These are phyloP conservation scores for Mycena amicta DNA, from an alignment of 768 basidiomycete species.

Conservation along the genomic window DNA sequence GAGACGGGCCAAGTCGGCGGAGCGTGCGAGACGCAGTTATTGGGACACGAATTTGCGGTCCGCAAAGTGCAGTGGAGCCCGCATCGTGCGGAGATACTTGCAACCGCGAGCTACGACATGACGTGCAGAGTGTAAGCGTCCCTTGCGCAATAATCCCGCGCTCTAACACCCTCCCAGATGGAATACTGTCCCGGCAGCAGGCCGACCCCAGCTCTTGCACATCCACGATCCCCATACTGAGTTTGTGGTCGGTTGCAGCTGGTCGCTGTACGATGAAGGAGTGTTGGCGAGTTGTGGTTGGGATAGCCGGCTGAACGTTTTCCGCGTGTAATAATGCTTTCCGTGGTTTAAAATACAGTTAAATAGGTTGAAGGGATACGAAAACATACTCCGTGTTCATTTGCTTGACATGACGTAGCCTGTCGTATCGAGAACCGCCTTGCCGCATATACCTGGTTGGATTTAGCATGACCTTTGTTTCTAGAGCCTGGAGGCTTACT, in stretches of 20 bases:
- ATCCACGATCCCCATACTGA: slow-evolving; percentile 92
- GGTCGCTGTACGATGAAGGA: slow-evolving; percentile 92
- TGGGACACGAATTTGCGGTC: slow-evolving; percentile 90
- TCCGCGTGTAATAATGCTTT: slow-evolving; percentile 46
- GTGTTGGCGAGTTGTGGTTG: slow-evolving; percentile 88
- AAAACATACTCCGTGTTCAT: slow-evolving; percentile 38
- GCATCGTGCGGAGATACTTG: slow-evolving; percentile 69
- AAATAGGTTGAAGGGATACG: slow-evolving; percentile 8
- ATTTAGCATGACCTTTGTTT: background rate
- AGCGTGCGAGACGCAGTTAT: slow-evolving; percentile 65
- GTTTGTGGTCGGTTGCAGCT: slow-evolving; percentile 89
- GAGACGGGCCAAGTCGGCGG: slow-evolving; percentile 66
- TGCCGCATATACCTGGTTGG: slow-evolving; percentile 70
- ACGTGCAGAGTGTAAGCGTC: slow-evolving; percentile 80
- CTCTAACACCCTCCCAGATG: slow-evolving; percentile 57
- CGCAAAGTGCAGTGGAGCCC: slow-evolving; percentile 90
- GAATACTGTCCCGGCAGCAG: slow-evolving; percentile 61
- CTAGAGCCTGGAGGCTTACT: slow-evolving; percentile 20
- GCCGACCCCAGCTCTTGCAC: slow-evolving; percentile 55
- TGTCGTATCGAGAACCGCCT: slow-evolving; percentile 80
- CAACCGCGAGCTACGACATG: slow-evolving; percentile 88
- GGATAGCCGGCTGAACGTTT: slow-evolving; percentile 85
- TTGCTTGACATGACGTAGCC: slow-evolving; percentile 87
- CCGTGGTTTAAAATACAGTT: slow-evolving; percentile 7
- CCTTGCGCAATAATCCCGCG: no score